Evolutionary conservation across 2,329 filamentous ascomycete species (phyloP), one percentile per base, ranked within the genome.

Genomic region (Fusarium staphyleae): DNA sequence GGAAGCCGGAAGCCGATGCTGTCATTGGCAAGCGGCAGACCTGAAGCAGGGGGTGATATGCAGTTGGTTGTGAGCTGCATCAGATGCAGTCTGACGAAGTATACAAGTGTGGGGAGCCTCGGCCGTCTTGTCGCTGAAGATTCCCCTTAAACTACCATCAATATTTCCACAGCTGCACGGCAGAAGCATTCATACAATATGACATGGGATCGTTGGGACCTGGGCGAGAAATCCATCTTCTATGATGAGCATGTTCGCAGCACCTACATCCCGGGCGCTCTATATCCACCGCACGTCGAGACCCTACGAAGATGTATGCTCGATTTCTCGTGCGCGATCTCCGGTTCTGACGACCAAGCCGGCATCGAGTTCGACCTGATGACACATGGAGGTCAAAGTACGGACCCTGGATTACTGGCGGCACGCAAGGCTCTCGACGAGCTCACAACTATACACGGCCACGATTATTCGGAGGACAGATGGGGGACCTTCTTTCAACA

Each of bases 271-370:
- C 11, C 10, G 3, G 29, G 1, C 7, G 3, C 11, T 16, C 24
- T 30, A 11, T 46, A 35, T 5, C 51, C 60, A 45, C 32, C 42
- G 6, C 60, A 61, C 16, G 43, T 52, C 2, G 52, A 63, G n/a
- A 3, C 15, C 1, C n/a, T 59, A n/a, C 44, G 44, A 24, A 37
- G 32, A 3, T 56, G 33, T 9, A 45, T 59, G 5, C 44, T 54
- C 3, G 60, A 59, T 15, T 56, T 59, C 13, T 51, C 55, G 1
- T 59, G 52, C 28, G 11, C 45, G 3, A 24, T 42, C 10, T 8
- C 15, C 4, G 22, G 29, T 18, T 8, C 18, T 4, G 14, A 46
- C 3, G 29, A 19, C 5, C 3, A 4, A 16, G 3, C 16, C n/a
- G 22, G 36, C 9, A n/a, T 22, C 12, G 15, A 28, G 5, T 7